A percentile compares a stretch with the other conserved stretches of the same genome.
These are phyloP conservation scores for Orbilia oligospora DNA, from an alignment of 2,329 filamentous ascomycete genomes.

Conservation along the genomic window DNA sequence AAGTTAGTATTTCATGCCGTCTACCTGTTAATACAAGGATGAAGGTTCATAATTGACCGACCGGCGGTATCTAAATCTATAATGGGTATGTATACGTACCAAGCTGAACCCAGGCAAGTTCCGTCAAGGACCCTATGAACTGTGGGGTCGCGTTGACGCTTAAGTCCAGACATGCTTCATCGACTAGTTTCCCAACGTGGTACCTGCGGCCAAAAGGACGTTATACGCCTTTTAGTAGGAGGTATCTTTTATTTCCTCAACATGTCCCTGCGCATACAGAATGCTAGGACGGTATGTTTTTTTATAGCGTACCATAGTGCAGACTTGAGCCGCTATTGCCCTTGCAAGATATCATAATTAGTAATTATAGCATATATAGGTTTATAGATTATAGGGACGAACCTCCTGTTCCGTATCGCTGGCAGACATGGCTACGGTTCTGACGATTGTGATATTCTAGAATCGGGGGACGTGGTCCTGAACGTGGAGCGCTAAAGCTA, in stretches of 20 bases:
- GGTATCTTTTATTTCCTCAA: not conserved
- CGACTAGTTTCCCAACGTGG: constrained; percentile 86
- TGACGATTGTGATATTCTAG: constrained; percentile 1
- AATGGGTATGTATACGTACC: constrained; percentile 71
- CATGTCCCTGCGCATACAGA: not conserved
- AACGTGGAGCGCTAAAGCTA: not conserved
- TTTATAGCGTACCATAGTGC: constrained; percentile 47
- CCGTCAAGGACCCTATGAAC: constrained; percentile 87
- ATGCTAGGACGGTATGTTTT: constrained; percentile 11
- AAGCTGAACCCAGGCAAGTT: constrained; percentile 89
- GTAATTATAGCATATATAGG: constrained; percentile 7
- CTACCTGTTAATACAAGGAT: constrained; percentile 24
- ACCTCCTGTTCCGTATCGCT: constrained; percentile 55
- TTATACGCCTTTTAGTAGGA: constrained; percentile 69
- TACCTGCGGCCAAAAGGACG: constrained; percentile 81
- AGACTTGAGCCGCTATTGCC: constrained; percentile 56
- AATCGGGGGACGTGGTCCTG: not conserved
- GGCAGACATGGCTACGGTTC: constrained; percentile 37
- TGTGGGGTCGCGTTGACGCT: constrained; percentile 90
- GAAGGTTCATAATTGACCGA: constrained; percentile 10
- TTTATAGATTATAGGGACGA: constrained; percentile 13
- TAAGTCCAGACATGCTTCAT: constrained; percentile 81
- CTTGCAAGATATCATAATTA: constrained; percentile 31
- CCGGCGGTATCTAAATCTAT: constrained; percentile 1
- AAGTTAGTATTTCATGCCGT: constrained; percentile 15